These are phyloP conservation scores for Blumeriella jaapii DNA, from an alignment of 2,329 filamentous ascomycete genomes.

Conservation along the genomic window DNA sequence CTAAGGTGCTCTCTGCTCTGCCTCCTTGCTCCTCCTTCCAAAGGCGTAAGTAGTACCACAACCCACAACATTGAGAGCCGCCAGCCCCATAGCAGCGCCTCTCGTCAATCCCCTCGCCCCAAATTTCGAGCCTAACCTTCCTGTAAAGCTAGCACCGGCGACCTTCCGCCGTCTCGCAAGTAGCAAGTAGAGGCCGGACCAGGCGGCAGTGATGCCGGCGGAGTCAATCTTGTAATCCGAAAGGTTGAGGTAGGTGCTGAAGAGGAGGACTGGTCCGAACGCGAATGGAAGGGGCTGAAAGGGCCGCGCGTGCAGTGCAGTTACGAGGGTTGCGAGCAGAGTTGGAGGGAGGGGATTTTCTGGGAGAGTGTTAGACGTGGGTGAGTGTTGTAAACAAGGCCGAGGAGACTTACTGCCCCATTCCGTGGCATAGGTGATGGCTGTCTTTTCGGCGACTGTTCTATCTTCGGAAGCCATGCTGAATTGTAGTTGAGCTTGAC, in stretches of 20 bases:
- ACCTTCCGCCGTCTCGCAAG: slow-evolving; percentile 44
- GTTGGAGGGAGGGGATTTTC: slow-evolving; percentile 54
- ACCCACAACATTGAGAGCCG: slow-evolving; percentile 37
- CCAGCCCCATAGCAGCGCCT: slow-evolving; percentile 39
- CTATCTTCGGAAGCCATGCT: slow-evolving; percentile 18
- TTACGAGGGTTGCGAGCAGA: slow-evolving; percentile 52
- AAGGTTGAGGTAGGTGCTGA: slow-evolving; percentile 55
- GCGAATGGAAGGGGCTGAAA: slow-evolving; percentile 55
- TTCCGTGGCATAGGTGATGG: slow-evolving; percentile 34
- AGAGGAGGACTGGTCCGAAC: slow-evolving; percentile 54
- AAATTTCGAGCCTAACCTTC: slow-evolving; percentile 35
- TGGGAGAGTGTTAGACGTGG: slow-evolving; percentile 24
- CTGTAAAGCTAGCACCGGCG: slow-evolving; percentile 13
- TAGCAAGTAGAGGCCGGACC: slow-evolving; percentile 54
- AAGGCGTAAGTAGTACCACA: slow-evolving; percentile 41
- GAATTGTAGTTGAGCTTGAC: background rate
- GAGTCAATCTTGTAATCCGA: slow-evolving; percentile 50
- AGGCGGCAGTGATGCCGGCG: slow-evolving; percentile 51
- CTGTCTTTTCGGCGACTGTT: slow-evolving; percentile 28
- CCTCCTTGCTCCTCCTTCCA: slow-evolving; percentile 6
- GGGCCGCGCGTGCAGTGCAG: slow-evolving; percentile 54
- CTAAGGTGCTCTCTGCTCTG: slow-evolving; percentile 1
- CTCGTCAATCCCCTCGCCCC: slow-evolving; percentile 38
- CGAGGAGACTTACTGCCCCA: slow-evolving; percentile 36
- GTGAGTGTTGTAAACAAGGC: slow-evolving; percentile 1